A percentile compares a stretch with the other conserved stretches of the same genome.
phyloP scores from a whole-genome alignment of 352 stramenopile species.

The Phytophthora citricola region DNA sequence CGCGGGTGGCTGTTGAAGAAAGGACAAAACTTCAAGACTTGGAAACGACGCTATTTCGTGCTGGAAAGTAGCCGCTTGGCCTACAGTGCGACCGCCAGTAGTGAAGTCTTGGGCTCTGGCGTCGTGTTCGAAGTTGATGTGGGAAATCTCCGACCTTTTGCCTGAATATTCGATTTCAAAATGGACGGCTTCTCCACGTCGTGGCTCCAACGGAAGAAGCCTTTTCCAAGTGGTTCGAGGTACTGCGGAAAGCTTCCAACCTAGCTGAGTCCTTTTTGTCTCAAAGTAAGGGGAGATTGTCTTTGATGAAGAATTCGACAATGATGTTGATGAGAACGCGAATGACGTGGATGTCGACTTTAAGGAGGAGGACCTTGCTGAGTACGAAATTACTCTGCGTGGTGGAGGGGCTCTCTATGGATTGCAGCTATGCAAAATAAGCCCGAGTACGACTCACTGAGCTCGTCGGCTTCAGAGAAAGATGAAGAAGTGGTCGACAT shows the following conservation, averaged over 20 bases:
- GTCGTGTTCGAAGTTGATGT: slow-evolving; percentile 72
- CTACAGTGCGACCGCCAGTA: slow-evolving; percentile 48
- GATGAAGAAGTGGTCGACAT: slow-evolving; percentile 16
- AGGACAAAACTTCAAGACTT: slow-evolving; percentile 84
- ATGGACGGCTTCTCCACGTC: slow-evolving; percentile 70
- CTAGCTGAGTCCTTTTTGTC: slow-evolving; percentile 69
- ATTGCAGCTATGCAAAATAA: slow-evolving; percentile 63
- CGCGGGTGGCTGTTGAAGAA: slow-evolving; percentile 83
- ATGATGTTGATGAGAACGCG: slow-evolving; percentile 37
- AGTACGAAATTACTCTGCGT: slow-evolving; percentile 38
- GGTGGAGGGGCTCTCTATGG: slow-evolving; percentile 56
- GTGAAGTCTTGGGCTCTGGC: slow-evolving; percentile 61
- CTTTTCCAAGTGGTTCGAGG: slow-evolving; percentile 64
- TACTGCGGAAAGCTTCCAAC: slow-evolving; percentile 61
- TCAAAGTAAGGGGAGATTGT: slow-evolving; percentile 45
- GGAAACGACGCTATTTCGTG: slow-evolving; percentile 84
- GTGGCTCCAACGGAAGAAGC: slow-evolving; percentile 61
- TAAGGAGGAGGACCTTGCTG: slow-evolving; percentile 34
- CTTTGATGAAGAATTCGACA: slow-evolving; percentile 68
- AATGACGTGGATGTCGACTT: slow-evolving; percentile 43
- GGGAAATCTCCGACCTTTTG: slow-evolving; percentile 63
- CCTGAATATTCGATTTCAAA: slow-evolving; percentile 77
- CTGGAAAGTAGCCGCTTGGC: slow-evolving; percentile 67
- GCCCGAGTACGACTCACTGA: slow-evolving; percentile 35
- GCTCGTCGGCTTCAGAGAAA: slow-evolving; percentile 23